Base-by-base conservation (phyloP, 1,139 yeast genomes). In the Protomyces arabidopsidicola region DNA sequence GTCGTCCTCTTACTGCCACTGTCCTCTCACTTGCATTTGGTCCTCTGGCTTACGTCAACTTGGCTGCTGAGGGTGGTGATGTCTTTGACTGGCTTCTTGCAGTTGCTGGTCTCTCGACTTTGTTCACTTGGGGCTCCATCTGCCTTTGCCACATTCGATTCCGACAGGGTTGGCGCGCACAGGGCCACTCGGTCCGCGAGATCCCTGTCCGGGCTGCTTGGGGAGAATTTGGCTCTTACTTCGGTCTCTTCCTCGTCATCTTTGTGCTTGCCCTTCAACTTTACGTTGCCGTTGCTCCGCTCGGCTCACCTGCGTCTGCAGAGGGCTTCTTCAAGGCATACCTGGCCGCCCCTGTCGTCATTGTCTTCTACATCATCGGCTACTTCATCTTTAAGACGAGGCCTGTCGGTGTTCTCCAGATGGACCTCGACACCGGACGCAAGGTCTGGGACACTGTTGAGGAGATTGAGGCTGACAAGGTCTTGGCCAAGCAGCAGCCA, bases 41-140 rank as follows among this genome's bases (percentile, higher is more conserved):
- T 50, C 78, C 87, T 48, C 79, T 89, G 63, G 83, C 88, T 68
- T 88, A 84, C 76, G 78, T 87, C 67, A 70, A 71, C 53, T 90
- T 90, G 38, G 89, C 95, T 42, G 81, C 86, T 53, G 74, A 80
- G 22, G 78, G 84, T 65, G 84, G 81, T 67, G 81, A 78, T 36
- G 88, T 89, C n/a, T 90, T 90, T 75, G 78, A 78, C 69, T 90
- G 97, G 97, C 78, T 90, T 71, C 78, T 88, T 73, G 88, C 96
- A 31, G 78, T 90, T 57, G 87, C 96, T 16, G 95, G 95, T 66
- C 82, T 89, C 68, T 86, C 95, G 54, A 86, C 96, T 1, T 79
- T 90, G 65, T 88, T 89, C 75, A 87, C 95, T 5, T 89, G 96
- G 95, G 84, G 84, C 50, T 84, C 91, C 20, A 87, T 90, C 70